phyloP scores from a whole-genome alignment of 768 basidiomycete genomes.

The Podaxis sp. region DNA sequence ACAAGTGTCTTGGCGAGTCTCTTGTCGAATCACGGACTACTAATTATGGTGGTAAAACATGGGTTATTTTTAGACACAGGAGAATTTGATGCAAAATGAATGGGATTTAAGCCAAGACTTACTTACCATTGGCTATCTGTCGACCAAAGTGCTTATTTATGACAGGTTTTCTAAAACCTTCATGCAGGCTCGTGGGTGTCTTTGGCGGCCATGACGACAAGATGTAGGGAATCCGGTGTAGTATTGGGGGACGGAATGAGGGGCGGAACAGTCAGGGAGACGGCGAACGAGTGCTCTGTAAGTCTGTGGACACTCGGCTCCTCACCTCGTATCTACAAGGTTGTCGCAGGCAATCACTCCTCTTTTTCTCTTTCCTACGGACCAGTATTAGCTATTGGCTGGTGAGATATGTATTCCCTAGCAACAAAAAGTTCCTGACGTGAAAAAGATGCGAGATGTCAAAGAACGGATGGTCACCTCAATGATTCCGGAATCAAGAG shows the following conservation, averaged over 20 bases:
- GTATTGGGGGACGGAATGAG: neutral
- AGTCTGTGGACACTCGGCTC: no score
- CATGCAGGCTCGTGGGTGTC: neutral
- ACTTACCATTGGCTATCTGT: neutral
- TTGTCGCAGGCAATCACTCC: no score
- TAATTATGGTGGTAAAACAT: neutral
- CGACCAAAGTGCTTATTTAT: neutral
- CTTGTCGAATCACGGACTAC: neutral
- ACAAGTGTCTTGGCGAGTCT: neutral
- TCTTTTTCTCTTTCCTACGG: no score
- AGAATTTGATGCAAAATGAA: neutral
- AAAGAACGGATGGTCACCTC: neutral
- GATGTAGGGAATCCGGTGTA: neutral
- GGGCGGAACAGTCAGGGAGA: no score
- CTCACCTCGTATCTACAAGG: no score
- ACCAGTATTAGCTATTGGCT: no score
- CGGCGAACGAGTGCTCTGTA: no score
- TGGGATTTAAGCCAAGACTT: neutral
- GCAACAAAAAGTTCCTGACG: neutral
- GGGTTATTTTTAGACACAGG: neutral
- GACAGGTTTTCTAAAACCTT: neutral
- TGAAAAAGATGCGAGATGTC: neutral
- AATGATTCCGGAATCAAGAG: no score
- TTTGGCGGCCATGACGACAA: neutral
- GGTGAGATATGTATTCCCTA: no score